phyloP scores from a whole-genome alignment of 768 basidiomycete species.

The Guyanaporus albipodus region DNA sequence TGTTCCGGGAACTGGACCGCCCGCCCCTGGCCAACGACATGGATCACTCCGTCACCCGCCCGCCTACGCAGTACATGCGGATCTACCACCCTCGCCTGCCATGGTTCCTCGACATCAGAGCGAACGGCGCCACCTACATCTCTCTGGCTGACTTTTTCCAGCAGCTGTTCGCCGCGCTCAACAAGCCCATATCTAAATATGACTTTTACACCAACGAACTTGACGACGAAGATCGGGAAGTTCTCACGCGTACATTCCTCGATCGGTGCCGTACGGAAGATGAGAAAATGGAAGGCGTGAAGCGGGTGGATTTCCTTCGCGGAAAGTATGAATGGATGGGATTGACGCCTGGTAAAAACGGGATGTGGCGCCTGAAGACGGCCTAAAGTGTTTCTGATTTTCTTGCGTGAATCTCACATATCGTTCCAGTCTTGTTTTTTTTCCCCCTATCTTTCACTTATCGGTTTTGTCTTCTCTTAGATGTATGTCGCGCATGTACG shows the following conservation, averaged over 20 bases:
- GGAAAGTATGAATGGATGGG: conserved; percentile 51
- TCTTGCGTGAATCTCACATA: too few relatives aligned
- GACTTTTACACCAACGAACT: conserved; percentile 63
- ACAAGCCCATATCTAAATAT: conserved; percentile 40
- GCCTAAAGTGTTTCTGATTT: conserved; percentile 20
- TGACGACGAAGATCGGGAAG: conserved; percentile 40
- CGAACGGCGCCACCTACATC: conserved; percentile 45
- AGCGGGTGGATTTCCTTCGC: conserved; percentile 59
- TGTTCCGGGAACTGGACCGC: conserved; percentile 45
- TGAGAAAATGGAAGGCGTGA: conserved; percentile 43
- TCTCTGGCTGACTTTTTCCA: conserved; percentile 53
- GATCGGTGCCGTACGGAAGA: conserved; percentile 38
- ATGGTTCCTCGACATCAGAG: conserved; percentile 62
- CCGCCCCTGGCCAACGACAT: conserved; percentile 47
- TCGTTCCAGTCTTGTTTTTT: too few relatives aligned
- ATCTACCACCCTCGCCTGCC: conserved; percentile 55
- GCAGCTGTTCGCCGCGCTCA: conserved; percentile 43
- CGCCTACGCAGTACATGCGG: conserved; percentile 48
- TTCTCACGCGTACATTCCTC: conserved; percentile 43
- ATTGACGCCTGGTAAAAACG: conserved; percentile 48
- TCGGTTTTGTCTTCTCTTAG: too few relatives aligned
- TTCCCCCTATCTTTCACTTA: too few relatives aligned
- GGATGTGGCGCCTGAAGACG: conserved; percentile 66
- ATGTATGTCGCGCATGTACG: too few relatives aligned
- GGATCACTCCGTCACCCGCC: conserved; percentile 49